A percentile compares a stretch with the other conserved stretches of the same genome.
phyloP scores from a whole-genome alignment of 2,329 filamentous ascomycete genomes.

The Chrysoporthe deuterocubensis region DNA sequence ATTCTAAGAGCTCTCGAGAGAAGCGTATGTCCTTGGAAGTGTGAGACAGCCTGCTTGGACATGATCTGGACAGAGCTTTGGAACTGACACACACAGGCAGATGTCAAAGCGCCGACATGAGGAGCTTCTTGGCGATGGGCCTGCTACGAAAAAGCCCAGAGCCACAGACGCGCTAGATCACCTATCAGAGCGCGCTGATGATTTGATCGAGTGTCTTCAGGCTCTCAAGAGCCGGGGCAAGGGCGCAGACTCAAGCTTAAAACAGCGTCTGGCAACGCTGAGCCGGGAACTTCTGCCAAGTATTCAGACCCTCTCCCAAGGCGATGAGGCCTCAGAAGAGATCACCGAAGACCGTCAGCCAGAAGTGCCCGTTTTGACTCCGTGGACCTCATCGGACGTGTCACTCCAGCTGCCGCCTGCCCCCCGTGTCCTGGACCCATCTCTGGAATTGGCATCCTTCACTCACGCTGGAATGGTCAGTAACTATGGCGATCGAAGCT shows the following conservation, averaged over 20 bases:
- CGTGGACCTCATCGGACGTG: conserved; percentile 57
- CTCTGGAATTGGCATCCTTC: conserved; percentile 66
- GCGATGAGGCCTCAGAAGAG: conserved; percentile 1
- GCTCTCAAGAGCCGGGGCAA: conserved; percentile 32
- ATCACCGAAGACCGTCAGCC: not conserved
- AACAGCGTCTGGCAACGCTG: conserved; percentile 30
- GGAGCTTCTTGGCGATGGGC: conserved; percentile 23
- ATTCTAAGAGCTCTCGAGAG: not conserved
- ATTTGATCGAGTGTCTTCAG: conserved; percentile 44
- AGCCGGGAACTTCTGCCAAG: conserved; percentile 26
- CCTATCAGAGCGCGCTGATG: conserved; percentile 42
- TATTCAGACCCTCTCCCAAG: conserved; percentile 19
- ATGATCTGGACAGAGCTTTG: not conserved
- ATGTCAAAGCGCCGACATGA: conserved; percentile 46
- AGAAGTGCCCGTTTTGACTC: conserved; percentile 40
- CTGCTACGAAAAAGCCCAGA: conserved; percentile 32
- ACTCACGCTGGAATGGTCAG: conserved; percentile 62
- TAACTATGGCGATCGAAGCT: conserved; percentile 53
- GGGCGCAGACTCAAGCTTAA: conserved; percentile 29
- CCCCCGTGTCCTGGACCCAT: conserved; percentile 62
- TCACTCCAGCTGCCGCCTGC: conserved; percentile 57
- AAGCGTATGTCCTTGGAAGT: not conserved
- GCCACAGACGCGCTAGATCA: conserved; percentile 34
- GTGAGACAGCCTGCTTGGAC: not conserved
- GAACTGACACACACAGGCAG: not conserved